Percentiles rank a stretch among this genome's conserved stretches.
Evolutionary conservation across 176 grass and related monocot species (phyloP).

Genomic region (Oryza meridionalis): DNA sequence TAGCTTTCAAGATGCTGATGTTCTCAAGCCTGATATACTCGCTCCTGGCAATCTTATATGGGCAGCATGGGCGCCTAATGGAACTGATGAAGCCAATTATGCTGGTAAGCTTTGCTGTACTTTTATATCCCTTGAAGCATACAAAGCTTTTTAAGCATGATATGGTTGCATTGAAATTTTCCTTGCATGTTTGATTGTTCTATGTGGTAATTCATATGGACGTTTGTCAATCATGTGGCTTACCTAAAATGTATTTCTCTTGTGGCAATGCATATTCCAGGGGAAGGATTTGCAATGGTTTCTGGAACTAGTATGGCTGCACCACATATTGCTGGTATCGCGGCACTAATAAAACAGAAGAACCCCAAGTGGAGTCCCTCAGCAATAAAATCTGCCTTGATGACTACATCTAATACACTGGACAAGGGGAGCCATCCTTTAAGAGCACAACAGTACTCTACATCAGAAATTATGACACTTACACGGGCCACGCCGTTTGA

Average conservation of each 20-base stretch:
- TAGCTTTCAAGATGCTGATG: conserved; percentile 97
- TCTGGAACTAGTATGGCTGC: conserved; percentile 99
- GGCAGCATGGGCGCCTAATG: conserved; percentile 95
- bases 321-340: conserved; percentile 94
- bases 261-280: conserved; percentile 35
- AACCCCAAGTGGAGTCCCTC: conserved; percentile 94
- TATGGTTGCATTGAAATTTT: not conserved
- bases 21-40: conserved; percentile 95
- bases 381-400: conserved; percentile 95
- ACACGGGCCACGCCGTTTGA: conserved; percentile 85
- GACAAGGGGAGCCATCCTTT: conserved; percentile 83
- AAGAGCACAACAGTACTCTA: conserved; percentile 78
- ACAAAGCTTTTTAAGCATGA: conserved; percentile 1
- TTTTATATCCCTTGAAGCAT: not conserved
- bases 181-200: not conserved
- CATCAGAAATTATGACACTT: conserved; percentile 75
- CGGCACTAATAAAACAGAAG: conserved; percentile 94
- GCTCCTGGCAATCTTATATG: conserved; percentile 97
- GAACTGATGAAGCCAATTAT: conserved; percentile 91
- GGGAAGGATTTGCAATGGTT: conserved; percentile 97
- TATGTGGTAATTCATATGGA: not conserved
- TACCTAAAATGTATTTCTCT: not conserved
- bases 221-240: not conserved
- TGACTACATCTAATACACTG: conserved; percentile 86
- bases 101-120: conserved; percentile 51